Percentiles rank a stretch among this genome's conserved stretches.
phyloP scores from a whole-genome alignment of 1,139 yeast species.

The Hemisphaericaspora subhashii region DNA sequence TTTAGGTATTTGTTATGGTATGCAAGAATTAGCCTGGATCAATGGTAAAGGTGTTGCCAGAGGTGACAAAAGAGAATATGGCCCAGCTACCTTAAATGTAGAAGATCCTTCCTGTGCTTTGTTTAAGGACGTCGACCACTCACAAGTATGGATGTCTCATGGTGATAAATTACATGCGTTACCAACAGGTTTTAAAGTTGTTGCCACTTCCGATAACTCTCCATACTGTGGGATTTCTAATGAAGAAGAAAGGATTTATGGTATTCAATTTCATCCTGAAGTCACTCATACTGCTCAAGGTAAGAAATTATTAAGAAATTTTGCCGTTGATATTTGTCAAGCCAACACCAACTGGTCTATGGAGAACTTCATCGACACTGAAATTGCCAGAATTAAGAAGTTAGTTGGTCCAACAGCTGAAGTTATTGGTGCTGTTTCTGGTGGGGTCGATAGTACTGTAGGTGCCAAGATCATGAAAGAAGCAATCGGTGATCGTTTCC shows the following conservation, averaged over 20 bases:
- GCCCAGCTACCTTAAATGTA: constrained; percentile 88
- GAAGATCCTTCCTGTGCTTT: constrained; percentile 67
- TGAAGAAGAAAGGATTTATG: constrained; percentile 72
- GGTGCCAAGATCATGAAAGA: constrained; percentile 98
- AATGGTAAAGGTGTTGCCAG: constrained; percentile 94
- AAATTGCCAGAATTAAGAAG: constrained; percentile 84
- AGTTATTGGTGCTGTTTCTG: constrained; percentile 99
- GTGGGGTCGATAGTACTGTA: constrained; percentile 99
- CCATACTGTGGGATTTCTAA: constrained; percentile 94
- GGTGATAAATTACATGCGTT: constrained; percentile 92
- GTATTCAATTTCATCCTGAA: constrained; percentile 99
- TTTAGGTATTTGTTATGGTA: constrained; percentile 97
- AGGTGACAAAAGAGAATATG: constrained; percentile 98
- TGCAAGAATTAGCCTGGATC: constrained; percentile 99
- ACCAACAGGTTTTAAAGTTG: constrained; percentile 85
- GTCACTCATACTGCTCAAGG: constrained; percentile 96
- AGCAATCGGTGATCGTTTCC: constrained; percentile 98
- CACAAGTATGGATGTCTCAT: constrained; percentile 99
- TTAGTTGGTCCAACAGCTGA: constrained; percentile 97
- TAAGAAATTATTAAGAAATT: constrained; percentile 80
- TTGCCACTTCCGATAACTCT: constrained; percentile 91
- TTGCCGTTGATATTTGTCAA: constrained; percentile 87
- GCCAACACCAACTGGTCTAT: constrained; percentile 93
- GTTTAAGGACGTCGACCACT: constrained; percentile 86
- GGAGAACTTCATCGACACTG: constrained; percentile 97